A percentile compares a stretch with the other conserved stretches of the same genome.
Evolutionary conservation across 768 basidiomycete genomes (phyloP).

Genomic region (Phylloporus scabripes): DNA sequence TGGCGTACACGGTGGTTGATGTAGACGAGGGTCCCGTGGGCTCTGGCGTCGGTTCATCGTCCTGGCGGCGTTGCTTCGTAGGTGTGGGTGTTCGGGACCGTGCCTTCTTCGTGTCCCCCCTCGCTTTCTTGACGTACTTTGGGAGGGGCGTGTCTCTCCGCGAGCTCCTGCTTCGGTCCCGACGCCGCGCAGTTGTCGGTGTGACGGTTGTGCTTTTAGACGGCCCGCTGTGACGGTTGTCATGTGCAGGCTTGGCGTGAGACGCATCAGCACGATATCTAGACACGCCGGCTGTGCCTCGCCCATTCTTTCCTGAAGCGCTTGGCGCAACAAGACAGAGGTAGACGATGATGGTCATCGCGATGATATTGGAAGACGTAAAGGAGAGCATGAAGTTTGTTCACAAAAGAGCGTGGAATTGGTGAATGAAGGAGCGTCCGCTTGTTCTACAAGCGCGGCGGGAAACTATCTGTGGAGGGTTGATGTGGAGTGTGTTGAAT

Average conservation of each 20-base stretch:
- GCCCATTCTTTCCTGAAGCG: constrained; percentile 1
- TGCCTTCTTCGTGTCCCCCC: neutral
- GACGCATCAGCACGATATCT: constrained; percentile 1
- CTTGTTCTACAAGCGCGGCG: constrained; percentile 18
- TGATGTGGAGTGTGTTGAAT: neutral
- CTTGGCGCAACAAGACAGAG: constrained; percentile 6
- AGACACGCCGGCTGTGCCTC: neutral
- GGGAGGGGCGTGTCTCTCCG: neutral
- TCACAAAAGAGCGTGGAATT: neutral
- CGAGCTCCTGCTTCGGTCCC: neutral
- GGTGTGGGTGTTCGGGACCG: constrained; percentile 9
- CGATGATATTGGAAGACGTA: constrained; percentile 7
- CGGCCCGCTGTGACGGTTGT: constrained; percentile 2
- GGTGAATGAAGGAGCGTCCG: neutral
- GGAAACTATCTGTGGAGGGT: neutral
- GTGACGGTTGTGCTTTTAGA: neutral
- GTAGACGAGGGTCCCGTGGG: constrained; percentile 33
- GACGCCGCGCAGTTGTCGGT: neutral
- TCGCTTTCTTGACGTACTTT: neutral
- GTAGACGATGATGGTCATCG: constrained; percentile 10
- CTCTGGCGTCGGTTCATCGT: constrained; percentile 34
- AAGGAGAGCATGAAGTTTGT: constrained; percentile 8
- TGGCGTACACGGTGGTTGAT: constrained; percentile 35
- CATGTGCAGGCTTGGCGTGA: neutral
- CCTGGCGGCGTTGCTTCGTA: constrained; percentile 17